phyloP scores from a whole-genome alignment of 2,329 filamentous ascomycete genomes.

The Saccharata proteae region DNA sequence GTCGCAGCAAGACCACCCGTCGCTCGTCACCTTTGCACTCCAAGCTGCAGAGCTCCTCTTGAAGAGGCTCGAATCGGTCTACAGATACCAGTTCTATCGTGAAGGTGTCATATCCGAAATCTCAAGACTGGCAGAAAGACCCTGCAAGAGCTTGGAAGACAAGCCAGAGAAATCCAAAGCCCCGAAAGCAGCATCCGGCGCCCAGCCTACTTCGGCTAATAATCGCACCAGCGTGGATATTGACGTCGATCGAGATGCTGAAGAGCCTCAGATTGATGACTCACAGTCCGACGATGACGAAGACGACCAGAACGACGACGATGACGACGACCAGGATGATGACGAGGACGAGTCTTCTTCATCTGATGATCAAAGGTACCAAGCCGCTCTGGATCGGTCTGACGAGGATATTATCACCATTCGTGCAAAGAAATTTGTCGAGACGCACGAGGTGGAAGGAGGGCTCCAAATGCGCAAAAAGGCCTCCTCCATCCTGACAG shows the following conservation, averaged over 20 bases:
- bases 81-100: constrained; percentile 91
- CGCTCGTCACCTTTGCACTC: constrained; percentile 73
- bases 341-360: constrained; percentile 54
- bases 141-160: constrained; percentile 20
- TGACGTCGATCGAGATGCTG: constrained; percentile 31
- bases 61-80: constrained; percentile 72
- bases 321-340: constrained; percentile 39
- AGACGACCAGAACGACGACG: constrained; percentile 33
- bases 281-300: constrained; percentile 40
- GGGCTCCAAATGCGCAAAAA: constrained; percentile 65
- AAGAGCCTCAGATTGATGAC: constrained; percentile 41
- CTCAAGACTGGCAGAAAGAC: constrained; percentile 55
- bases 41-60: constrained; percentile 84
- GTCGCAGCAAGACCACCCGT: constrained; percentile 86
- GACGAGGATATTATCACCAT: constrained; percentile 62
- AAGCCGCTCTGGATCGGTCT: constrained; percentile 25
- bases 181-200: constrained; percentile 15
- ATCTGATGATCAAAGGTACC: constrained; percentile 25
- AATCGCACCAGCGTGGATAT: constrained; percentile 17
- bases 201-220: constrained; percentile 16
- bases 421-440: constrained; percentile 72
- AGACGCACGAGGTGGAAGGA: constrained; percentile 67
- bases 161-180: constrained; percentile 15
- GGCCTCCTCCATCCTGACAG: constrained; percentile 61
- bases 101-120: constrained; percentile 94